Evolutionary conservation across 768 basidiomycete genomes (phyloP).

Genomic region (Panaeolus papilionaceus): DNA sequence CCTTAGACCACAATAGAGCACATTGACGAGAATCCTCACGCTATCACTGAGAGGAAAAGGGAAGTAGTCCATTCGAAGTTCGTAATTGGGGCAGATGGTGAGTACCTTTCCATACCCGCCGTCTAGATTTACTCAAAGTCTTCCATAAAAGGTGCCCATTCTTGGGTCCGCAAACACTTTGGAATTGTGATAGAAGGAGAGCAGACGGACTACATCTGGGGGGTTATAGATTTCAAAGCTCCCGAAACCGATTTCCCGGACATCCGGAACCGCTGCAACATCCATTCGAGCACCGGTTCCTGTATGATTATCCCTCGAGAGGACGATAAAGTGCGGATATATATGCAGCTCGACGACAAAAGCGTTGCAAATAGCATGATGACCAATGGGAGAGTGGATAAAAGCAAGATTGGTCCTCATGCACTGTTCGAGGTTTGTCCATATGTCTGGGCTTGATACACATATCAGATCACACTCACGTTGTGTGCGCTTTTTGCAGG

Average conservation of each 20-base stretch:
- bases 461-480: no score
- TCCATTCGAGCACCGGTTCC: neutral
- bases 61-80: slow-evolving; percentile 68
- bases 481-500: no score
- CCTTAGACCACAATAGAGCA: no score
- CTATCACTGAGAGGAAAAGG: neutral
- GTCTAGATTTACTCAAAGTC: no score
- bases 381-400: neutral
- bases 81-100: slow-evolving; percentile 81
- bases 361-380: neutral
- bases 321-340: neutral
- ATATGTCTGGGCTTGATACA: no score
- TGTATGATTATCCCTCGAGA: neutral
- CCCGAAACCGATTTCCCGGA: neutral
- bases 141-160: neutral
- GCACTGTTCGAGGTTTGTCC: neutral
- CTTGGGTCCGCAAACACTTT: neutral
- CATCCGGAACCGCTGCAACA: neutral
- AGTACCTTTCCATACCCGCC: slow-evolving; percentile 13
- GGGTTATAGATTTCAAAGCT: neutral
- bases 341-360: neutral
- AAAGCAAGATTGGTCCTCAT: neutral
- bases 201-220: neutral
- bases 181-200: neutral
- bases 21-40: no score